Base-by-base conservation (phyloP, 768 basidiomycete genomes). In the Mycena pura region DNA sequence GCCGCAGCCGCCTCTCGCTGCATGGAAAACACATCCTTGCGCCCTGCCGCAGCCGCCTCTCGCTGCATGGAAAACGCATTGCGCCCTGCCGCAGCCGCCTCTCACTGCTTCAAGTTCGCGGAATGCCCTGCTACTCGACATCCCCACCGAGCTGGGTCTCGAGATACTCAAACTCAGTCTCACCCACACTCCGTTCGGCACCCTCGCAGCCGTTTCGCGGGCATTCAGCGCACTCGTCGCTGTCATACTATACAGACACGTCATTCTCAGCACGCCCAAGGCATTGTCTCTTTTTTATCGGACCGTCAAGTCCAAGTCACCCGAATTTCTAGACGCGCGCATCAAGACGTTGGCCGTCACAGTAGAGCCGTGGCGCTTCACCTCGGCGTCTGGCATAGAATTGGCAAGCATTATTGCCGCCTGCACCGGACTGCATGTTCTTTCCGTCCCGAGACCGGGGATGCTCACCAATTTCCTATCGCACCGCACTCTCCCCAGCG, bases 131-230 rank as follows among this genome's bases (percentile, higher is more conserved):
- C 27, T 58, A 24, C 49, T 56, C 39, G 41, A 49, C 27, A 44
- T 68, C 19, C 67, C 67, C 14, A 44, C 53, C 17, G 67, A 68
- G 47, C 59, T 68, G 21, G 51, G 43, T 29, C 52, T 68, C 3
- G 56, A 66, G 39, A 68, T 68, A 28, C 21, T 66, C n/a, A 55
- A 68, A 34, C 34, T 60, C 13, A 58, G 62, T 24, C 61, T 68
- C 39, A n/a, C 45, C n/a, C 38, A 21, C 25, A 51, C 63, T n/a
- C 34, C 39, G 24, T 13, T 47, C 31, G 27, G 25, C 49, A 24
- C 31, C 29, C 51, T 70, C 27, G 55, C 60, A 7, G 27, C 45
- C 21, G 66, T 68, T 11, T 67, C 51, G 14, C 62, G 57, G 29
- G 32, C 22, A 31, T 64, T 71, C 49, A 50, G 43, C 47, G 43